Base-by-base conservation (phyloP, 1,139 yeast species). In the Blastobotrys apis region DNA sequence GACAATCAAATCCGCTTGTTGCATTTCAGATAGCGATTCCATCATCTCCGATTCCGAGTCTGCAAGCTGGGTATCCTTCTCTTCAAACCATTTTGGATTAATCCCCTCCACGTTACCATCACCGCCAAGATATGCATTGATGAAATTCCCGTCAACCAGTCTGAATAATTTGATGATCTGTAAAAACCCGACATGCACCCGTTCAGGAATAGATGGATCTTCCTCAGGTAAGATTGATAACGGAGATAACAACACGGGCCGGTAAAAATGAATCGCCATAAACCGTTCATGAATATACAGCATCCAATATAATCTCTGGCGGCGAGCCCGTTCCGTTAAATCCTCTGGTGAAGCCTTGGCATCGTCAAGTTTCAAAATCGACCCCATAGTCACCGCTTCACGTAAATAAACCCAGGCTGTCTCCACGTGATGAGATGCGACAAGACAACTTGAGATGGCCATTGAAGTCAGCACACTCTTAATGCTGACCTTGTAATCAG, bases 281-380 rank as follows among this genome's bases (percentile, higher is more conserved):
- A 51, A 51, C 31, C 55, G 47, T 30, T 52, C 55, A 40, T 52
- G 55, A 12, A 52, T 50, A 27, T 48, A 52, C 21, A 52, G 29
- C 41, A 52, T 47, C 55, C 55, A 52, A 29, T 51, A 50, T 30
- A 51, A 35, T n/a, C 55, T 35, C 33, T 41, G 48, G 4, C 45
- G 43, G n/a, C 47, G 44, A 3, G 53, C 45, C 13, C 52, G 41
- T 26, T 51, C 53, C 15, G 19, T 22, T 5, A 37, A 16, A 8
- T 35, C 41, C 15, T 21, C 17, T 5, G n/a, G 23, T 12, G 13
- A 12, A 4, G 20, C 17, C 12, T 31, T 30, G 4, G 31, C 21
- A n/a, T 43, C 47, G 23, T 43, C 33, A 9, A 49, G 42, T n/a
- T 45, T 32, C 30, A 51, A 26, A 9, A 52, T 47, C 12, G 48